Base-by-base conservation (phyloP, 2,329 filamentous ascomycete genomes). In the Fusarium stilboides region DNA sequence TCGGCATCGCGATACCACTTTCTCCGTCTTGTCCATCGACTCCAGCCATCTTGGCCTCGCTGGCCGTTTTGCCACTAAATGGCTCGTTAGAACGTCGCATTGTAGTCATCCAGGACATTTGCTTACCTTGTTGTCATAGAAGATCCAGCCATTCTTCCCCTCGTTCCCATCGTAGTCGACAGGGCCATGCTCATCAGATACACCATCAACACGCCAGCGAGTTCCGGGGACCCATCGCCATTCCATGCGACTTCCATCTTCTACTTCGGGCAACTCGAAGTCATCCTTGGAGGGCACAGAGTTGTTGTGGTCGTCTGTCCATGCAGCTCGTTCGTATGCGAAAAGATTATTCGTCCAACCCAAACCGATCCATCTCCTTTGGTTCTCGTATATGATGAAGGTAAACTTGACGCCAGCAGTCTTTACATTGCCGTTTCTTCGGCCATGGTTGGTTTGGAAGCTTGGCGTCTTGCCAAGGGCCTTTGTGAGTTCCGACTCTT, bases 1-100 rank as follows among this genome's bases (percentile, higher is more conserved):
- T 99, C 96, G 12, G 96, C 96, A 77, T 98, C 96, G 39, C 96
- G 92, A 76, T 94, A 96, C 96, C 96, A 99, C 81, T 98, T 98
- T 66, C 96, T 85, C 22, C 96, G 89, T 15, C 96, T 89, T 0
- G 96, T 99, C 86, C 97, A 99, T 58, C 94, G 90, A 40, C 93
- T 93, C 96, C 96, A 99, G 54, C 94, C 93, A 74, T 99, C 96
- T 77, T 88, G 86, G 5, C 93, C 93, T 62, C 94, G 88, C 17
- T 92, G 91, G 19, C 94, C 94, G 72, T 93, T 92, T 77, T 94
- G 91, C 96, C 96, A 99, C 91, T 97, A 49, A 5, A 5, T 44
- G n/a, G 14, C 24, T 39, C 17, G 68, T 75, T 53, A 71, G 54
- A 14, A 19, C 13, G 1, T 8, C 5, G 3, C 3, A 24, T 1